These are phyloP conservation scores for Acacia concinna DNA, from an alignment of 331 rosid genomes.

Conservation along the genomic window DNA sequence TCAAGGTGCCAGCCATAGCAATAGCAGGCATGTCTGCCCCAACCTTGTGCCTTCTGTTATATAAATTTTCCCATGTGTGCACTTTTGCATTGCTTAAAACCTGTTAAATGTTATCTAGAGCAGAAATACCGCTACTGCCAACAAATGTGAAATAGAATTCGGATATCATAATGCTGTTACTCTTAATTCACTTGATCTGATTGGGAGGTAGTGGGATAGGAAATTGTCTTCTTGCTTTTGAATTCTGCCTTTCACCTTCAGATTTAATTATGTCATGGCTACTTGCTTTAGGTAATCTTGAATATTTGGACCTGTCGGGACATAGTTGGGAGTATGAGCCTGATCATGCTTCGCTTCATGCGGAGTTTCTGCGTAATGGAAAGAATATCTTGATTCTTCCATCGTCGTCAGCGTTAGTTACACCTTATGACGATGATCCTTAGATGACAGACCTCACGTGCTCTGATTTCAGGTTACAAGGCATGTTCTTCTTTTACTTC, in stretches of 20 bases:
- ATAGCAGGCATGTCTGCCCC: not conserved
- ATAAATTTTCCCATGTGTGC: not conserved
- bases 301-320: constrained; percentile 72
- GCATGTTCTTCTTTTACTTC: not conserved
- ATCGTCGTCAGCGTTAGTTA: constrained; percentile 31
- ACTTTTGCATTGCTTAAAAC: not conserved
- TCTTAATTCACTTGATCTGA: not conserved
- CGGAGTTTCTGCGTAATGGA: constrained; percentile 43
- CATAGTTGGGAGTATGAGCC: constrained; percentile 54
- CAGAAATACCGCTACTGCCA: not conserved
- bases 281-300: constrained; percentile 60
- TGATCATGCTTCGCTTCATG: constrained; percentile 40
- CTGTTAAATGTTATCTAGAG: not conserved
- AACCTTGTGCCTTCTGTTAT: not conserved
- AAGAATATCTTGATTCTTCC: constrained; percentile 51
- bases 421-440: constrained; percentile 74
- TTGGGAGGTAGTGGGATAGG: not conserved
- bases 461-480: constrained; percentile 3
- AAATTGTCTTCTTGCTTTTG: not conserved
- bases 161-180: not conserved
- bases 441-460: constrained; percentile 32
- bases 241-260: constrained; percentile 9
- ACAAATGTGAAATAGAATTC: not conserved
- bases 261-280: constrained; percentile 4
- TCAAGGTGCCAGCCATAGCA: not conserved